Base-by-base conservation (phyloP, 768 basidiomycete genomes). In the Lactarius indigo region DNA sequence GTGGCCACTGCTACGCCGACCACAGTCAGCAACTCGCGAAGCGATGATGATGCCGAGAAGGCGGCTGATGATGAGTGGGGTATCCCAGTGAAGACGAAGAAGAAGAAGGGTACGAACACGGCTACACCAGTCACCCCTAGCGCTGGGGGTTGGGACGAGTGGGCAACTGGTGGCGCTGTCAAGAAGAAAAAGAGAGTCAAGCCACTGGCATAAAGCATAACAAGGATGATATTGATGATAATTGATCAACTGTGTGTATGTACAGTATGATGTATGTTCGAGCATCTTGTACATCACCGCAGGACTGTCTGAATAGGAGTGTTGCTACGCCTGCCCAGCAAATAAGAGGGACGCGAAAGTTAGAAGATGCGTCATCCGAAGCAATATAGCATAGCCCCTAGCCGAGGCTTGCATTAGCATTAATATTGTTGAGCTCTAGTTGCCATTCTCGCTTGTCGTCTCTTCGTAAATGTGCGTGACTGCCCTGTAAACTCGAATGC, bases 21-120 rank as follows among this genome's bases (percentile, higher is more conserved):
- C 12, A 39, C 67, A 7, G 50, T n/a, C 15, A 60, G 31, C 26
- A 60, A 62, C 18, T 63, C 33, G 42, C 58, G 37, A 39, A 13
- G 37, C 3, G 23, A 12, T 6, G 12, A 15, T 2, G 37, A 62
- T 47, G 42, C 15, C 20, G 66, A 65, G 13, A 65, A 68, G 28
- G 9, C 17, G 12, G 41, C n/a, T 1, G 57, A 70, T 0, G 65
- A 61, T 1, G 63, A 54, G 5, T n/a, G 44, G 44, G 44, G n/a
- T 3, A n/a, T 42, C 18, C 41, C 41, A 42, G 18, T n/a, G 47
- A 50, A 44, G 41, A 42, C 3, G 41, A 42, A 18, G 41, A 42
- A 47, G 47, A 23, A 50, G n/a, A 5, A 9, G 13, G 47, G 47
- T 8, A 23, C 44, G 35, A 35, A 35, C 12, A 12, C 12, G 15